Evolutionary conservation across 208 protist species (phyloP), one percentile per base, ranked within the genome.

Genomic region (Trypanosomatidae sp.): DNA sequence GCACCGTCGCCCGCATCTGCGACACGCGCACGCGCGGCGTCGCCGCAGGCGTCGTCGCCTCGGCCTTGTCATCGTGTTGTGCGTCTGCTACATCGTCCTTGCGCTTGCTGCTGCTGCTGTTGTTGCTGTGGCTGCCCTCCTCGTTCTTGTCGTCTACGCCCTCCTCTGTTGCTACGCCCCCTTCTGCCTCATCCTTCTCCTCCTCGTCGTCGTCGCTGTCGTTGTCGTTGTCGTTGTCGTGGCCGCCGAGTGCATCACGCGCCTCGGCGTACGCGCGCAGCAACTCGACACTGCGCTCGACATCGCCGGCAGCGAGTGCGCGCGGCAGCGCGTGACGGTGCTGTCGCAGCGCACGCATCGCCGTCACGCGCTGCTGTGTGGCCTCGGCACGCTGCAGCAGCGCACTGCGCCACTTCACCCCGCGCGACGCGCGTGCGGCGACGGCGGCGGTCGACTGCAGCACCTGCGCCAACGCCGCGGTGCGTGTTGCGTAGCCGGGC

Each of bases 251-350:
- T 48, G 32, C 21, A 87, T 26, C 25, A 70, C 48, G 2, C 40
- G 82, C 82, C 43, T 53, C 61, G 35, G 84, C 68, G 48, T 85
- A 91, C 40, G 64, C 66, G 15, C 44, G 51, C 22, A 91, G 56
- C 6, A 82, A 57, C 43, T 70, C 45, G 30, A 85, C 69, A 4
- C 53, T 71, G 13, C 53, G 48, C 10, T 71, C 66, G n/a, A 87
- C 43, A 25, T 84, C 74, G 4, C 56, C 64, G 0, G 46, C 10
- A 3, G 52, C 60, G 25, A 85, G 42, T 21, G 58, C 63, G 10
- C 23, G 33, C 33, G 32, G 38, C 25, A 85, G 49, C 19, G 48
- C 38, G 16, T 43, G 35, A 11, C 71, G 56, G 33, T 68, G 62
- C 21, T 42, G 27, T 16, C 74, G 45, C 68, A 83, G 79, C 23